phyloP scores from a whole-genome alignment of 345 rosid species.

The Syzygium aqueum region DNA sequence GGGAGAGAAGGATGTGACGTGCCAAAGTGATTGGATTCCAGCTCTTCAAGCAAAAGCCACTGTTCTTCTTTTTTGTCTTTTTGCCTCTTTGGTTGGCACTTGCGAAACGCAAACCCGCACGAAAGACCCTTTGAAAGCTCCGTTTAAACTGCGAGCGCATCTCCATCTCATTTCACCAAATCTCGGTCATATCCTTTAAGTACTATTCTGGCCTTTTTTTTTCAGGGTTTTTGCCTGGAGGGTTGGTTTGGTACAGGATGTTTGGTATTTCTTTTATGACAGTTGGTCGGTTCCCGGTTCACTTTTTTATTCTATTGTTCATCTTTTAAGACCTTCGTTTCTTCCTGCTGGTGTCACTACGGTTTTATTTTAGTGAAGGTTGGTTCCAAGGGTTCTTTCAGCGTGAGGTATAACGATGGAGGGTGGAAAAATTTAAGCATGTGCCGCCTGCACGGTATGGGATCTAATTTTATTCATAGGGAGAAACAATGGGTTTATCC shows the following conservation, averaged over 20 bases:
- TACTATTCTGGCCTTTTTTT: background rate
- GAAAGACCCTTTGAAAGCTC: conserved; percentile 31
- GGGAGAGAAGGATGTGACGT: conserved; percentile 25
- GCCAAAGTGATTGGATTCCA: conserved; percentile 32
- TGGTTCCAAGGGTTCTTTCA: conserved; percentile 32
- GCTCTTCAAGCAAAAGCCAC: conserved; percentile 32
- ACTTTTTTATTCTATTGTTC: background rate
- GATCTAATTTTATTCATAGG: background rate
- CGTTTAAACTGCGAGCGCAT: conserved; percentile 11
- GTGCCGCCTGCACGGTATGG: conserved; percentile 17
- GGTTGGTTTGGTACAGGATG: background rate
- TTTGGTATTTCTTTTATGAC: background rate
- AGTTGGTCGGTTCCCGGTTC: background rate
- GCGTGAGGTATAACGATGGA: conserved; percentile 12
- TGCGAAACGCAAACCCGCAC: conserved; percentile 22
- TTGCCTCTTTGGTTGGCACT: background rate
- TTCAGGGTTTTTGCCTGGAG: background rate
- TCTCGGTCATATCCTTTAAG: background rate
- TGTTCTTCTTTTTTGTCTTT: background rate
- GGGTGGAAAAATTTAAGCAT: conserved; percentile 3
- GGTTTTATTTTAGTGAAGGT: background rate
- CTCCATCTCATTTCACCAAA: background rate
- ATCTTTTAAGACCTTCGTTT: background rate
- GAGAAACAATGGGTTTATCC: background rate
- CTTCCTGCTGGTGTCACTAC: background rate